A percentile compares a stretch with the other conserved stretches of the same genome.
Conservation (phyloP, 129 eudicot species). For the Flaveria robusta region DNA sequence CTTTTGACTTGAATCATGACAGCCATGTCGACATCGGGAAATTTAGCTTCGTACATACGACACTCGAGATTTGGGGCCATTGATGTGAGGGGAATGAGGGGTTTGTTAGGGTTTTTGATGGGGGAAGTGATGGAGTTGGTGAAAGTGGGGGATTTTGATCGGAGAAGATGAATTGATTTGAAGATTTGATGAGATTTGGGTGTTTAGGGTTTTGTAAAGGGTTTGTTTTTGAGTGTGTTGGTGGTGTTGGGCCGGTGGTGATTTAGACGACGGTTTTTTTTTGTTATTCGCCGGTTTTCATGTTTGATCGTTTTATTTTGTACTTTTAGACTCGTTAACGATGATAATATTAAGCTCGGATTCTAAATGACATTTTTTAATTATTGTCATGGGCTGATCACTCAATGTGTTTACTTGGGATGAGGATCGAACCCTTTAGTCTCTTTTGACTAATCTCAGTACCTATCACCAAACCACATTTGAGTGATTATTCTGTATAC, state of each 20-base stretch:
- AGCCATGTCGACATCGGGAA: conserved; percentile 83
- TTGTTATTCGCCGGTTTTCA: too few species aligned
- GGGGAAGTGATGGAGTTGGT: background rate
- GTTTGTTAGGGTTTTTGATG: conserved; percentile 24
- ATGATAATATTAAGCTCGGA: too few species aligned
- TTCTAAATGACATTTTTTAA: too few species aligned
- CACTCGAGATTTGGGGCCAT: conserved; percentile 94
- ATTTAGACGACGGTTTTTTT: background rate
- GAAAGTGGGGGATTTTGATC: conserved; percentile 21
- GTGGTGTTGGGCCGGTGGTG: conserved; percentile 1
- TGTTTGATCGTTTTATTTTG: too few species aligned
- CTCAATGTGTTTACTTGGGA: too few species aligned
- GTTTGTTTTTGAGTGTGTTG: conserved; percentile 13
- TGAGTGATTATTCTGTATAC: too few species aligned
- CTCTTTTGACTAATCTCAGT: too few species aligned
- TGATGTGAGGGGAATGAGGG: conserved; percentile 1
- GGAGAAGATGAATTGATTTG: background rate
- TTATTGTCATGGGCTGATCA: too few species aligned
- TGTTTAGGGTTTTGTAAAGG: conserved; percentile 39
- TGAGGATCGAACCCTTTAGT: too few species aligned
- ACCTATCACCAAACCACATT: too few species aligned
- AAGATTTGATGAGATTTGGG: background rate
- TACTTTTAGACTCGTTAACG: too few species aligned
- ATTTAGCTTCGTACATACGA: conserved; percentile 87
- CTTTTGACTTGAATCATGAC: conserved; percentile 94